Conservation (phyloP, 1,139 yeast genomes). For the Hemisphaericaspora xylofermentans region DNA sequence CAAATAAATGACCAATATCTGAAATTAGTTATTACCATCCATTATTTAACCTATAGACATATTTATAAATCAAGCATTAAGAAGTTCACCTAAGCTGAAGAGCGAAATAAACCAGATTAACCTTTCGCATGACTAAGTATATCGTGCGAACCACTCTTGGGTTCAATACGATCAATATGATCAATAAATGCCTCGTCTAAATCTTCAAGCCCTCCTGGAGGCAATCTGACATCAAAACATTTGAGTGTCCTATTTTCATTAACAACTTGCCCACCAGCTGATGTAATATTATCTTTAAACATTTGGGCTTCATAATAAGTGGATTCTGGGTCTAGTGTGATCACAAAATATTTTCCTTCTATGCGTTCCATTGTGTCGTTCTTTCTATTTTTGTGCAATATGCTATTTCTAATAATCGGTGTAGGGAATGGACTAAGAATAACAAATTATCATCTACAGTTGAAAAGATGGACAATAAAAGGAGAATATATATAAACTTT, state of each 20-base stretch:
- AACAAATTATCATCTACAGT: no score
- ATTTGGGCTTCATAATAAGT: slow-evolving; percentile 1
- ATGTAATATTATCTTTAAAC: background rate
- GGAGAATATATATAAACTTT: no score
- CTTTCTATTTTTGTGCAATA: no score
- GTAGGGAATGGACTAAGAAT: no score
- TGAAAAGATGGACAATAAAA: no score
- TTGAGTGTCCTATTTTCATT: background rate
- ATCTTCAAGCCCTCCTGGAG: slow-evolving; percentile 1
- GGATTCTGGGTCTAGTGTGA: slow-evolving; percentile 1
- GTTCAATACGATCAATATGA: slow-evolving; percentile 1
- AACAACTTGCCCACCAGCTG: slow-evolving; percentile 2
- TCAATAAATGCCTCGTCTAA: background rate
- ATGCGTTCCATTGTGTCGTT: background rate
- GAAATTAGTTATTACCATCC: no score
- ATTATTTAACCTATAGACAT: background rate
- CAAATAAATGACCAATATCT: background rate
- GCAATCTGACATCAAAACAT: background rate
- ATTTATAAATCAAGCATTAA: no score
- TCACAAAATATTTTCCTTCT: slow-evolving; percentile 1
- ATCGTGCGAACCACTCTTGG: slow-evolving; percentile 1
- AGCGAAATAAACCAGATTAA: no score
- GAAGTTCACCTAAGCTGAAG: no score
- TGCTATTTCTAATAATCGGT: no score
- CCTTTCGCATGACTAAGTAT: background rate